Evolutionary conservation across 495 filamentous ascomycete species (phyloP).

Genomic region (Neurospora sp.): DNA sequence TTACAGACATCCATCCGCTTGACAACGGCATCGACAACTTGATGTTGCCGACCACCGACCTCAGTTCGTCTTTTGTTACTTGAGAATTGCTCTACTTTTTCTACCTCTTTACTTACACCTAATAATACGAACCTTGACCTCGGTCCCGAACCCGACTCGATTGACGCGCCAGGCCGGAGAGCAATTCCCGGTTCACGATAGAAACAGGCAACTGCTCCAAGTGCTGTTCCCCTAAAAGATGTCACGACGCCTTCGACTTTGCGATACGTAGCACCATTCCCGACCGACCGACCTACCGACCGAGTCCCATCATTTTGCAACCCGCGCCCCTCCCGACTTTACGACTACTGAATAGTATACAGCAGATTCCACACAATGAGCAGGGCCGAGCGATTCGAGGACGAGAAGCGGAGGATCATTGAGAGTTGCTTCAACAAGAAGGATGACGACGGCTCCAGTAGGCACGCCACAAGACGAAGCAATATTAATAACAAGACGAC

Average conservation of each 20-base stretch:
- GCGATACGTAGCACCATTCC: neutral
- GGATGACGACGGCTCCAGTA: slow-evolving; percentile 73
- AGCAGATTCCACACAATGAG: neutral
- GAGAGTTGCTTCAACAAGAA: slow-evolving; percentile 84
- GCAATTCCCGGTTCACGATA: neutral
- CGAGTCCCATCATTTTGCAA: neutral
- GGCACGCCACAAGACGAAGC: slow-evolving; percentile 19
- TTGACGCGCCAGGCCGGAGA: neutral
- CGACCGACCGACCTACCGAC: neutral
- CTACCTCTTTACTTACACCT: neutral
- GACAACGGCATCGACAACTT: neutral
- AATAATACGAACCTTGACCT: neutral
- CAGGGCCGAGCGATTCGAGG: slow-evolving; percentile 85
- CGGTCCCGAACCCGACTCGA: neutral
- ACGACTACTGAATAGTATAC: neutral
- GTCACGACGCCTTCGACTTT: neutral
- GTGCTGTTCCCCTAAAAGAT: neutral
- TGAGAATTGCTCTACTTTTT: neutral
- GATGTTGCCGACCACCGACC: neutral
- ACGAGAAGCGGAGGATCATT: slow-evolving; percentile 88
- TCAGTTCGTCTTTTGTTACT: neutral
- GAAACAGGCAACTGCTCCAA: neutral
- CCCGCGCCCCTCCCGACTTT: neutral
- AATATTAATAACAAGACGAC: neutral
- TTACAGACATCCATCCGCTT: neutral